Evolutionary conservation across 768 basidiomycete species (phyloP), one percentile per base, ranked within the genome.

Genomic region (Suillus ampliporus): DNA sequence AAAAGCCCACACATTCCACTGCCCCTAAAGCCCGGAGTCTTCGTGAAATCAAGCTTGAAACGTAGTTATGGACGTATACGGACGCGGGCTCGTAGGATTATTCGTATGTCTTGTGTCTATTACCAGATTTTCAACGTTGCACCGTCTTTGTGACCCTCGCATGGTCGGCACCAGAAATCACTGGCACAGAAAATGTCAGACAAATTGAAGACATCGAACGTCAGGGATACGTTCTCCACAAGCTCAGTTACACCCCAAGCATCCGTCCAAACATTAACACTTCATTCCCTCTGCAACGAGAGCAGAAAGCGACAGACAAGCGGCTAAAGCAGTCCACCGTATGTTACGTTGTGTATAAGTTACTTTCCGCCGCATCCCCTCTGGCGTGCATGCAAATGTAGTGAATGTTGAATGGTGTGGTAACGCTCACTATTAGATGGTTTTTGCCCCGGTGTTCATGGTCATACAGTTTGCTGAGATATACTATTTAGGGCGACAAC

Each of bases 31-130:
- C 64, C 46, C 88, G 96, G 14, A 86, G 88, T 0, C 81, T 99
- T 50, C 89, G 92, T 64, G 97, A 99, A 79, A 90, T 99, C 78
- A 95, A 96, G 73, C 88, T 99, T 47, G 89, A 95, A 62, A 95
- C 90, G 4, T n/a, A n/a, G n/a, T n/a, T n/a, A n/a, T n/a, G n/a
- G n/a, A n/a, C n/a, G n/a, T n/a, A n/a, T n/a, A n/a, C n/a, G n/a
- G n/a, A n/a, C n/a, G n/a, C n/a, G n/a, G n/a, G n/a, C n/a, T n/a
- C n/a, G n/a, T n/a, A n/a, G n/a, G n/a, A n/a, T n/a, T n/a, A n/a
- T n/a, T n/a, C n/a, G n/a, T n/a, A 5, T n/a, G n/a, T 31, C 8
- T 50, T 65, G 82, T 64, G 31, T 43, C 79, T 81, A 64, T 77
- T 84, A 63, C 79, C 75, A 21, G 71, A 79, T 70, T 74, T 46